Percentiles rank a stretch among this genome's conserved stretches.
Conservation (phyloP, 257 asterid genomes). For the Solanum lignicaule region DNA sequence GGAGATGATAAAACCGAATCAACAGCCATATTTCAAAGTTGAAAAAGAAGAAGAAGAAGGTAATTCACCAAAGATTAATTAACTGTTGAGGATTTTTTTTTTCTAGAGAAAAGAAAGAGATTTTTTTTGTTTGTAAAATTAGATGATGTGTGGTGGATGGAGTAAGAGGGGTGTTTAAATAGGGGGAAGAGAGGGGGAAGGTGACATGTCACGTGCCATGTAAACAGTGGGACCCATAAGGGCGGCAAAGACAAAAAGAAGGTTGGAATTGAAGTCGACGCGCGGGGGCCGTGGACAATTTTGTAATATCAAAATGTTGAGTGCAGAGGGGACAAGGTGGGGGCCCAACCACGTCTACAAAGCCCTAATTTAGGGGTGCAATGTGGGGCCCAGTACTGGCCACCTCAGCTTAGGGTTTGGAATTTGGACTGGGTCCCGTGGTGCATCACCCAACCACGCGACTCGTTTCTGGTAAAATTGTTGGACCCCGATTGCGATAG, state of each 20-base stretch:
- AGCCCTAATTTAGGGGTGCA: constrained; percentile 13
- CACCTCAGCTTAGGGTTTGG: constrained; percentile 30
- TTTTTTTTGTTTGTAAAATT: neutral
- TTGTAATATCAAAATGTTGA: constrained; percentile 11
- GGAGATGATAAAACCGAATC: constrained; percentile 73
- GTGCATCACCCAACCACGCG: constrained; percentile 37
- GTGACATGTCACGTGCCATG: constrained; percentile 41
- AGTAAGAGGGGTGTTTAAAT: constrained; percentile 27
- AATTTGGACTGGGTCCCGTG: constrained; percentile 11
- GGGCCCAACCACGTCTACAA: constrained; percentile 21
- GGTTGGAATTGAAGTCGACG: constrained; percentile 26
- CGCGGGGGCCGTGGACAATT: constrained; percentile 25
- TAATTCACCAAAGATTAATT: neutral
- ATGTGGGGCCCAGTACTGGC: constrained; percentile 26
- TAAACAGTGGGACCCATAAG: constrained; percentile 24
- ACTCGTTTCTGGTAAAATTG: constrained; percentile 59
- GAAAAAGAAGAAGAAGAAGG: neutral
- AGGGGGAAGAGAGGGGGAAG: constrained; percentile 14
- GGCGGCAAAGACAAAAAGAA: constrained; percentile 17
- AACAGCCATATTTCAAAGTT: constrained; percentile 43
- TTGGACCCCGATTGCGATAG: constrained; percentile 69
- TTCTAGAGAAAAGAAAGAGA: neutral
- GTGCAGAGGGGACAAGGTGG: constrained; percentile 18
- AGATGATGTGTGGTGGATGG: neutral
- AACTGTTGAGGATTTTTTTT: too few species aligned